Base-by-base conservation (phyloP, 2,329 filamentous ascomycete genomes). In the Colletotrichum abscissum region DNA sequence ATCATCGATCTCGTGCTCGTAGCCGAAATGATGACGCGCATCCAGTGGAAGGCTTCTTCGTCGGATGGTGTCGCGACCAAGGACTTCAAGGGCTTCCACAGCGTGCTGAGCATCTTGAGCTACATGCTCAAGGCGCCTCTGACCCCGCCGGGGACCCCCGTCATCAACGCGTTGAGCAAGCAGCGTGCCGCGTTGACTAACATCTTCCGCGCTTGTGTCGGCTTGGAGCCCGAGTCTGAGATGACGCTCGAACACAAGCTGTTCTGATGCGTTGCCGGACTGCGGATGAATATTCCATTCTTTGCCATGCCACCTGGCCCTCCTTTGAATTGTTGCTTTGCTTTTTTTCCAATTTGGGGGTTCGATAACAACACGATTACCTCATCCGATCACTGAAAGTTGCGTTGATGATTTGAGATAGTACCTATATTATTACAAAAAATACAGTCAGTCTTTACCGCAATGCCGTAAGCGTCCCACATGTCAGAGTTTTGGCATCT, bases 241-340 rank as follows among this genome's bases (percentile, higher is more conserved):
- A 99, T 99, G 97, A 98, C 95, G 54, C 90, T 98, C 66, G 97
- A 99, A 90, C 96, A 98, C 88, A 99, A 98, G 92, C 90, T 98
- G 76, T 95, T 98, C 82, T 94, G 90, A 84, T 72, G 55, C 42
- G 46, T 28, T 16, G 22, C 7, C 11, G 6, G 24, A n/a, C 19
- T 22, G 33, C 49, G 5, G 14, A 26, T 22, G 38, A 35, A 8
- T 6, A n/a, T 72, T 68, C 24, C 54, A 26, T 69, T 69, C 65
- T 69, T 24, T 59, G 26, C 42, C 52, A 33, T 69, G 59, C 59
- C 69, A 64, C 54, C n/a, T 63, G 65, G 59, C 24, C 35, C 59
- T 42, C 42, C 42, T 30, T 58, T 63, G 49, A 19, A 14, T 24
- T 22, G 19, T 52, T 55, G 24, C 26, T 26, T 59, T 58, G 16